Conservation (phyloP, 129 eudicot genomes). For the Logfia minima region DNA sequence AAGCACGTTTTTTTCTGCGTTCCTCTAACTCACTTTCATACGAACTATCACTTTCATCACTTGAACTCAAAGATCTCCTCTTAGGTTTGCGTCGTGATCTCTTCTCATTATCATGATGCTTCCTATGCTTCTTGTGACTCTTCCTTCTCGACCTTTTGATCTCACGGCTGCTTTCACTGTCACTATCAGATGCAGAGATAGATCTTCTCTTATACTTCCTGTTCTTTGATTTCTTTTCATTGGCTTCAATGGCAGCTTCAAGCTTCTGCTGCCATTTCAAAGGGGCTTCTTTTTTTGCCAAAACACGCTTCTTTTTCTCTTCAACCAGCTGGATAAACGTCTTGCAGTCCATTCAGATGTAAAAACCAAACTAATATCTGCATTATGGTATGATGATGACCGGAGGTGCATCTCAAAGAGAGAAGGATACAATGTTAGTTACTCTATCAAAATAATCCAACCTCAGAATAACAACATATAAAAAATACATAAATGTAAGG, state of each 20-base stretch:
- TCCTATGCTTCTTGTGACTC: slow-evolving; percentile 63
- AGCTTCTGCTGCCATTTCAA: slow-evolving; percentile 97
- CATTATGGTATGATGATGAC: slow-evolving; percentile 95
- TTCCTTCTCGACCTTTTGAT: slow-evolving; percentile 49
- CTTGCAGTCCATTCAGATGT: slow-evolving; percentile 81
- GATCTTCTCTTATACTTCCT: slow-evolving; percentile 71
- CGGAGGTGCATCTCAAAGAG: slow-evolving; percentile 98
- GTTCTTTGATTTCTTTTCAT: slow-evolving; percentile 55
- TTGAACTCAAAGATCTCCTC: slow-evolving; percentile 48
- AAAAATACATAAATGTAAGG: background rate
- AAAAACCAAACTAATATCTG: slow-evolving; percentile 72
- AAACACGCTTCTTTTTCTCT: slow-evolving; percentile 83
- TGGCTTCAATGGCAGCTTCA: slow-evolving; percentile 97
- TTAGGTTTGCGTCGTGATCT: slow-evolving; percentile 57
- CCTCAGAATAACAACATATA: background rate
- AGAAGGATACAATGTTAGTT: slow-evolving; percentile 95
- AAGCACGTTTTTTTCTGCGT: slow-evolving; percentile 41
- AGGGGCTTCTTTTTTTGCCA: slow-evolving; percentile 90
- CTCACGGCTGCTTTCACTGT: slow-evolving; percentile 43
- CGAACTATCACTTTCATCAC: slow-evolving; percentile 48
- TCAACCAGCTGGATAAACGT: slow-evolving; percentile 95
- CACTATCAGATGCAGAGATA: slow-evolving; percentile 52
- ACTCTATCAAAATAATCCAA: slow-evolving; percentile 43
- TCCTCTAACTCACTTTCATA: slow-evolving; percentile 44
- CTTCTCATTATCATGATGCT: slow-evolving; percentile 61